phyloP scores from a whole-genome alignment of 306 rosid species.

The Pyrus communis region DNA sequence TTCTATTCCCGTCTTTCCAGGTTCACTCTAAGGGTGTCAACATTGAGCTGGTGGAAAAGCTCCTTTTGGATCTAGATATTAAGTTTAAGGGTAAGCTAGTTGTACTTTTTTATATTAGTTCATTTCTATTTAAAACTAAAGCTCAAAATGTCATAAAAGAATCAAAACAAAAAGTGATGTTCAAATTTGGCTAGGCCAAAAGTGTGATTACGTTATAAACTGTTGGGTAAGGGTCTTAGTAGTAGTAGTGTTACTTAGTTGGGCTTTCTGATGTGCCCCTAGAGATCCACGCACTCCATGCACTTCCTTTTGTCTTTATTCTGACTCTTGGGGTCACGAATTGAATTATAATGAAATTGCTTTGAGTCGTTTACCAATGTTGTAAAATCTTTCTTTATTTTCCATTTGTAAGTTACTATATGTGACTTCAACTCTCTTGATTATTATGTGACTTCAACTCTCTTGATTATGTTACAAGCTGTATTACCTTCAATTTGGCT shows the following conservation, averaged over 20 bases:
- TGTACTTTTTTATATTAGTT: neutral
- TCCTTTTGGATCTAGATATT: constrained; percentile 51
- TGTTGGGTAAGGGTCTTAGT: neutral
- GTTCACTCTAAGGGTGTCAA: constrained; percentile 83
- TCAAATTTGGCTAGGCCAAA: neutral
- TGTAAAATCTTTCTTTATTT: neutral
- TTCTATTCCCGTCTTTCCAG: constrained; percentile 24
- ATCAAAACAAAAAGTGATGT: neutral
- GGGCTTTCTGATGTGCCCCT: neutral
- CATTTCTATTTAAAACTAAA: neutral
- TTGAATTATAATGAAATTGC: no score
- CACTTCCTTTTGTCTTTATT: neutral
- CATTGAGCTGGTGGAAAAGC: constrained; percentile 54
- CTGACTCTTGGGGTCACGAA: no score
- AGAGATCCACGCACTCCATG: neutral
- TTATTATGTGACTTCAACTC: neutral
- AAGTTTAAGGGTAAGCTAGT: constrained; percentile 53
- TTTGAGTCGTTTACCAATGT: neutral
- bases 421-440: neutral
- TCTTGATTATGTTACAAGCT: neutral
- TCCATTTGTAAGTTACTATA: neutral
- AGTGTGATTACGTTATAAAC: neutral
- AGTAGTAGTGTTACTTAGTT: neutral
- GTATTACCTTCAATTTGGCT: neutral
- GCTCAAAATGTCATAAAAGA: no score